Conservation (phyloP, 352 stramenopile species). For the Thraustochytrium sp. region DNA sequence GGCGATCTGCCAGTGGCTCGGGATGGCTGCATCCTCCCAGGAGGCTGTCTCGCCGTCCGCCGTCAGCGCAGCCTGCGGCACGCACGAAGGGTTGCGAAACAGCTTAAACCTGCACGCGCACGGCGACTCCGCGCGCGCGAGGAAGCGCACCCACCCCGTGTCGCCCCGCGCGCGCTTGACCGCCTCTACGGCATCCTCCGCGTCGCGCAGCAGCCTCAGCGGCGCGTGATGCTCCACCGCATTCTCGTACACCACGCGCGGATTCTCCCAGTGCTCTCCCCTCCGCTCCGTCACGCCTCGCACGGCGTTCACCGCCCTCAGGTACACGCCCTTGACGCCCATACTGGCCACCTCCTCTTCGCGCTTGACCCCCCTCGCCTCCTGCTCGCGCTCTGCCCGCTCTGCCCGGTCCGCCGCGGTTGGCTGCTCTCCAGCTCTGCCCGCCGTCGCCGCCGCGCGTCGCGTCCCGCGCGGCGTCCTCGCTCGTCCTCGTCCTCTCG, state of each 20-base stretch:
- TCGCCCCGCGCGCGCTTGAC: background rate
- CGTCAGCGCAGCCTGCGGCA: background rate
- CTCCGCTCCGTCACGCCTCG: background rate
- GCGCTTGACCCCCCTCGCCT: too few species aligned
- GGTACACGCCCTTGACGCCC: background rate
- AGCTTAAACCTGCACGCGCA: background rate
- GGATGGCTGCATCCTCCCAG: background rate
- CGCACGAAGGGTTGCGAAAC: background rate
- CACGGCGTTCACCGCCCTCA: background rate
- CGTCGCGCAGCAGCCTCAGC: background rate
- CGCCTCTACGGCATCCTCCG: background rate
- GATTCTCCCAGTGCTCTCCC: conserved; percentile 25
- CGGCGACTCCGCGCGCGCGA: background rate
- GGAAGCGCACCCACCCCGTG: background rate
- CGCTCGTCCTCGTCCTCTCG: too few species aligned
- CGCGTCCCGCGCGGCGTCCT: too few species aligned
- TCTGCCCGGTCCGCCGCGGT: too few species aligned
- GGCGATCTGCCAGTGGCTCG: conserved; percentile 14
- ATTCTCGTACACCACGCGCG: background rate
- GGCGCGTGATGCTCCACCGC: background rate
- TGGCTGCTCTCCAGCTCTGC: too few species aligned
- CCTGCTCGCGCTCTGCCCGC: too few species aligned
- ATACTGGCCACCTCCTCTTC: too few species aligned
- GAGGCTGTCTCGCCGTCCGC: background rate
- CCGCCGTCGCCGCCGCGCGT: too few species aligned